Evolutionary conservation across 352 stramenopile genomes (phyloP).

Genomic region (Phytophthora colocasiae): DNA sequence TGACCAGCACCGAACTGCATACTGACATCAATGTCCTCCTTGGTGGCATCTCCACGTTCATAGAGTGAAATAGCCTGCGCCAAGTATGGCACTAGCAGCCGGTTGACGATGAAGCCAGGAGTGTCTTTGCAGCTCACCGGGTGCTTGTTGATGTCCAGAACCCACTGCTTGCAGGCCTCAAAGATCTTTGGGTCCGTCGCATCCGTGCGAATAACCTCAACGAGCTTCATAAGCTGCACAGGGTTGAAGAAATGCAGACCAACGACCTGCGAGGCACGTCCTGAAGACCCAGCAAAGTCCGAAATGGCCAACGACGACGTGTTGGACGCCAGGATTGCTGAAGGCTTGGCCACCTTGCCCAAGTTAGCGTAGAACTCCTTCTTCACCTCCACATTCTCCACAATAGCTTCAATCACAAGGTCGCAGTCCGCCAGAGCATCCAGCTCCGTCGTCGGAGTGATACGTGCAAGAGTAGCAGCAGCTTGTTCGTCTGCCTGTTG

Average conservation of each 20-base stretch:
- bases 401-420: constrained; percentile 98
- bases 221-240: constrained; percentile 95
- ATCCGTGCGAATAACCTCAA: constrained; percentile 97
- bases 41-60: constrained; percentile 94
- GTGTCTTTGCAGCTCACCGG: constrained; percentile 96
- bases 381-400: constrained; percentile 97
- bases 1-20: constrained; percentile 98
- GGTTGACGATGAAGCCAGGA: constrained; percentile 99
- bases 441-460: constrained; percentile 92
- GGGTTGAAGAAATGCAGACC: constrained; percentile 99
- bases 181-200: constrained; percentile 93
- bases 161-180: constrained; percentile 92
- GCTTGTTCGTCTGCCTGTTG: constrained; percentile 78
- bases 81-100: constrained; percentile 81
- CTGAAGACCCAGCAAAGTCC: constrained; percentile 95
- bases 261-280: constrained; percentile 92
- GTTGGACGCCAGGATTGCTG: constrained; percentile 97
- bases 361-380: constrained; percentile 95
- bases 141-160: constrained; percentile 94
- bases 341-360: constrained; percentile 88
- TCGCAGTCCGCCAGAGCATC: constrained; percentile 91
- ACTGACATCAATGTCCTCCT: constrained; percentile 97
- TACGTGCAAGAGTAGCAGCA: constrained; percentile 68
- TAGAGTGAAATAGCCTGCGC: constrained; percentile 93
- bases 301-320: constrained; percentile 95